Evolutionary conservation across 2,329 filamentous ascomycete species (phyloP), one percentile per base, ranked within the genome.

Genomic region (Furcasterigmium sp.): DNA sequence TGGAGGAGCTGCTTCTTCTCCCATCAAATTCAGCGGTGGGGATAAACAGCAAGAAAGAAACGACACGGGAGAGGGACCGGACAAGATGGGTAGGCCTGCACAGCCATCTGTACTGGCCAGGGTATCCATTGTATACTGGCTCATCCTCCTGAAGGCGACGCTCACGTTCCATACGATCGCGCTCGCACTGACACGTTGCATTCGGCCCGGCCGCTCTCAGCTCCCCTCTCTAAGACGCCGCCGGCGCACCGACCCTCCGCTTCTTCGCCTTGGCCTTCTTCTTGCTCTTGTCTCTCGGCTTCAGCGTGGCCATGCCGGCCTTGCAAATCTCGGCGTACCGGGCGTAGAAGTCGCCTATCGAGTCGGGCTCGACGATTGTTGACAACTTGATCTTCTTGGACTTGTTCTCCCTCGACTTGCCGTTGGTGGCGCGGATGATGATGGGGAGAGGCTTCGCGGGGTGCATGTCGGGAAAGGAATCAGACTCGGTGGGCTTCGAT

Each of bases 261-360:
- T 75, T 80, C 69, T 84, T 87, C 50, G 85, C 88, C 62, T 85
- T 86, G 54, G 85, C 82, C 61, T 86, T 87, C 70, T 84, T 82
- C 75, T 88, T 91, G 65, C 85, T 95, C 58, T 90, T 79, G 67
- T 97, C 91, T 53, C 93, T 78, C 60, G 95, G 95, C 79, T 95
- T 97, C 67, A 98, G 61, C 8, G 84, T 83, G 39, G 78, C 75
- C 90, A 97, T 96, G 6, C 90, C 89, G 0, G 76, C 71, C 70
- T 95, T 96, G 68, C 91, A 96, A 3, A 90, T 76, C 53, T 97
- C 93, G 18, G 90, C 91, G 68, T 97, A 98, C 41, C 80, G 76
- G 23, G 72, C 69, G 62, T 90, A 98, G 59, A 98, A 98, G 0
- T 63, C 70, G 42, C 94, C 90, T 10, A 97, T 63, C 5, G 85